Conservation (phyloP, 441 rosid species). For the Adansonia rubrostipa region DNA sequence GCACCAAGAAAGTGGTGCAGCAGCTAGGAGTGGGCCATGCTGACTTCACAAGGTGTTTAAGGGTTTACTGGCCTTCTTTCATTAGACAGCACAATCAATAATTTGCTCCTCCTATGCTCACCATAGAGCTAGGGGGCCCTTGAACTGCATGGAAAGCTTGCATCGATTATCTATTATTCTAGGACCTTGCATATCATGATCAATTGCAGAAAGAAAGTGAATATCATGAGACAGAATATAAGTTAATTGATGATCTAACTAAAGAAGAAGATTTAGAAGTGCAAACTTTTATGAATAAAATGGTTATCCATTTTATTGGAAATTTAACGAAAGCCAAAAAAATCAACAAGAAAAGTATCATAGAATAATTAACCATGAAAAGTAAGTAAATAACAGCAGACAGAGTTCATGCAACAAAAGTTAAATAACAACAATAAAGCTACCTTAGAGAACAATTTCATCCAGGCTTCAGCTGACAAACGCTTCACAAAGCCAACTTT, state of each 20-base stretch:
- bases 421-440: slow-evolving; percentile 18
- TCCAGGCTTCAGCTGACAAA: slow-evolving; percentile 79
- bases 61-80: not conserved
- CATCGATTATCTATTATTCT: not conserved
- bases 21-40: not conserved
- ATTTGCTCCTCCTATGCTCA: not conserved
- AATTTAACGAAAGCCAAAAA: slow-evolving; percentile 9
- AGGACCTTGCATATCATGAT: not conserved
- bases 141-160: not conserved
- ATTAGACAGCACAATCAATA: not conserved
- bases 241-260: not conserved
- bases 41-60: not conserved
- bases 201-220: not conserved
- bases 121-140: not conserved
- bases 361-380: not conserved
- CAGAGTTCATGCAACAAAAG: not conserved
- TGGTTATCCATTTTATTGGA: slow-evolving; percentile 1
- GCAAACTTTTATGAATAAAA: slow-evolving; percentile 1
- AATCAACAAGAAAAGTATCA: slow-evolving; percentile 18
- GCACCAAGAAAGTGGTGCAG: slow-evolving; percentile 1
- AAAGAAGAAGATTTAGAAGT: not conserved
- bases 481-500: slow-evolving; percentile 82
- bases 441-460: slow-evolving; percentile 78
- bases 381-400: slow-evolving; percentile 10
- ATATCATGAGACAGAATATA: not conserved